Base-by-base conservation (phyloP, 495 filamentous ascomycete species). In the Penicillium lagena region DNA sequence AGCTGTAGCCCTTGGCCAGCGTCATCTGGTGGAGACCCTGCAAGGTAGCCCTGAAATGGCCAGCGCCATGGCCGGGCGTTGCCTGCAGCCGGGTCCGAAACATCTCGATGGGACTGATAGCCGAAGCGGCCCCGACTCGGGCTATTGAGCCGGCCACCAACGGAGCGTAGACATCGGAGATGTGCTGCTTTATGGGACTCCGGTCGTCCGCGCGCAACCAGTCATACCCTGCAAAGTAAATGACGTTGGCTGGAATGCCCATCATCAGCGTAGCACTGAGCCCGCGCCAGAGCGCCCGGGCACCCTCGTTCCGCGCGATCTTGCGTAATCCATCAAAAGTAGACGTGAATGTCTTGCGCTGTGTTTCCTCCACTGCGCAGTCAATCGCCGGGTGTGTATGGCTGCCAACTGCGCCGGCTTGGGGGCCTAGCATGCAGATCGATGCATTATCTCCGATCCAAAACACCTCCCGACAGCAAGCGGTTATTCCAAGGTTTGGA, bases 151-250 rank as follows among this genome's bases (percentile, higher is more conserved):
- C 93, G 12, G 89, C 90, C 9, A 87, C 70, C 3, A 97, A 74
- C 1, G 93, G 89, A 3, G 85, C 80, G 60, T 86, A 90, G 2
- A 62, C 54, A 45, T 88, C 85, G 9, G 73, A 67, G 5, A 88
- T 56, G 22, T 70, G 40, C 29, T 67, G 70, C 38, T 73, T 72
- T 47, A 96, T 75, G 0, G 87, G 90, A 42, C 84, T 89, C 32
- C 63, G 61, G 1, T 72, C 68, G 56, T 85, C 85, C 15, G 68
- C 82, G 11, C 93, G 83, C 47, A 98, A 66, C 81, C 87, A 93
- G 56, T 98, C 93, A 62, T 98, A 98, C n/a, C 91, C 93, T 29
- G 93, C 91, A 55, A 96, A 96, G 66, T 98, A 98, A 47, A 98
- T 97, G 48, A 98, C 90, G 63, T 98, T 98, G 31, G 80, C 89